phyloP scores from a whole-genome alignment of 192 early-diverging fungal genomes.

The Rhizoclosmatium sp. region DNA sequence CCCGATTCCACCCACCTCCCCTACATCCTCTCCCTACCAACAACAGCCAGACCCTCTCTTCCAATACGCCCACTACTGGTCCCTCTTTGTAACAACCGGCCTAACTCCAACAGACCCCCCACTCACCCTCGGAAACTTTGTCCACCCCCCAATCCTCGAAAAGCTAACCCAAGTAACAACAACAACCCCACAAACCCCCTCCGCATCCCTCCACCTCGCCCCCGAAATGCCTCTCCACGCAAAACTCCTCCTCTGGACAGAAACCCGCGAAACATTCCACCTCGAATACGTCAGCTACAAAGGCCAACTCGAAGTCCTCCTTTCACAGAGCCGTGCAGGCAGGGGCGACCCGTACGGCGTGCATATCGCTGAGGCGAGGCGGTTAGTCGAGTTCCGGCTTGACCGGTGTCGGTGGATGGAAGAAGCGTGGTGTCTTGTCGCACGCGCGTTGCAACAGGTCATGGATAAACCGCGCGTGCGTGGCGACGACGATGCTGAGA shows the following conservation, averaged over 20 bases:
- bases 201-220: neutral
- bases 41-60: neutral
- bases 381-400: conserved; percentile 10
- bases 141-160: neutral
- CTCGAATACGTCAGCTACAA: conserved; percentile 33
- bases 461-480: conserved; percentile 2
- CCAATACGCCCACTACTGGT: neutral
- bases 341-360: neutral
- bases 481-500: neutral
- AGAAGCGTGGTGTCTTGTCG: conserved; percentile 32
- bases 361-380: neutral
- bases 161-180: neutral
- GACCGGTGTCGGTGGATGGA: conserved; percentile 18
- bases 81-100: neutral
- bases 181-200: neutral
- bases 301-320: conserved; percentile 2
- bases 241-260: conserved; percentile 6
- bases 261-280: conserved; percentile 16
- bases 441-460: conserved; percentile 2
- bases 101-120: neutral
- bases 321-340: neutral
- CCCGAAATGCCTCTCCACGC: conserved; percentile 17
- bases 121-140: neutral
- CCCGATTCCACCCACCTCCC: too few relatives aligned
- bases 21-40: neutral